These are phyloP conservation scores for Casaregolazyma lundiana DNA, from an alignment of 1,139 yeast genomes.

Conservation along the genomic window DNA sequence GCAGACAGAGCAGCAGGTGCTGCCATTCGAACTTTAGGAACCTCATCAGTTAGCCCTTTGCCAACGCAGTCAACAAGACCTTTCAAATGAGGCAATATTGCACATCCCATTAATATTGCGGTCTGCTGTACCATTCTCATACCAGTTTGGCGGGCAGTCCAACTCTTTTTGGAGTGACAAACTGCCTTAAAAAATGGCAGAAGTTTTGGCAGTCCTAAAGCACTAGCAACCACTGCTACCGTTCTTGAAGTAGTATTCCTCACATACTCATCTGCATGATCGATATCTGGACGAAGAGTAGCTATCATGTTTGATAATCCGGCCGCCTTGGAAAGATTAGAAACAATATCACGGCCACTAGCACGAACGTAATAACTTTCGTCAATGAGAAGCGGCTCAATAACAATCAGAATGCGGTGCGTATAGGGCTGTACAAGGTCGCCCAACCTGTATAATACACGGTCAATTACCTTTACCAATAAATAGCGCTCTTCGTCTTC, in stretches of 20 bases:
- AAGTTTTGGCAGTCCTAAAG: conserved; percentile 66
- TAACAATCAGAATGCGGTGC: conserved; percentile 64
- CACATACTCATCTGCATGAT: conserved; percentile 75
- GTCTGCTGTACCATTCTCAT: conserved; percentile 72
- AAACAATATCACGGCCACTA: conserved; percentile 76
- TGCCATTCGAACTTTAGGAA: conserved; percentile 58
- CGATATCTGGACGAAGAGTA: conserved; percentile 75
- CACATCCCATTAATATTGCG: conserved; percentile 64
- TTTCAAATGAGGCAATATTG: conserved; percentile 68
- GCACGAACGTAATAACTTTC: conserved; percentile 68
- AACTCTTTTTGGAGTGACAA: conserved; percentile 68
- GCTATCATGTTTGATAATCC: conserved; percentile 78
- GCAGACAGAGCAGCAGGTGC: conserved; percentile 71
- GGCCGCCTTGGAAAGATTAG: conserved; percentile 71
- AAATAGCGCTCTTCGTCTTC: conserved; percentile 85
- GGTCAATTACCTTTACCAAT: conserved; percentile 67
- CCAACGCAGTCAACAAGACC: conserved; percentile 59
- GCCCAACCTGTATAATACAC: conserved; percentile 62
- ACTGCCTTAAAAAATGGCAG: conserved; percentile 83
- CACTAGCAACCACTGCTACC: conserved; percentile 78
- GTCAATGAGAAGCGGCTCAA: conserved; percentile 76
- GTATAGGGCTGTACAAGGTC: conserved; percentile 68
- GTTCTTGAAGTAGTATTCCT: conserved; percentile 75
- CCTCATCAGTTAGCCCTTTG: conserved; percentile 66
- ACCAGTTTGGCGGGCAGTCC: conserved; percentile 90